Percentiles rank a stretch among this genome's conserved stretches.
Conservation (phyloP, 2,329 filamentous ascomycete genomes). For the Botrytis byssoidea region DNA sequence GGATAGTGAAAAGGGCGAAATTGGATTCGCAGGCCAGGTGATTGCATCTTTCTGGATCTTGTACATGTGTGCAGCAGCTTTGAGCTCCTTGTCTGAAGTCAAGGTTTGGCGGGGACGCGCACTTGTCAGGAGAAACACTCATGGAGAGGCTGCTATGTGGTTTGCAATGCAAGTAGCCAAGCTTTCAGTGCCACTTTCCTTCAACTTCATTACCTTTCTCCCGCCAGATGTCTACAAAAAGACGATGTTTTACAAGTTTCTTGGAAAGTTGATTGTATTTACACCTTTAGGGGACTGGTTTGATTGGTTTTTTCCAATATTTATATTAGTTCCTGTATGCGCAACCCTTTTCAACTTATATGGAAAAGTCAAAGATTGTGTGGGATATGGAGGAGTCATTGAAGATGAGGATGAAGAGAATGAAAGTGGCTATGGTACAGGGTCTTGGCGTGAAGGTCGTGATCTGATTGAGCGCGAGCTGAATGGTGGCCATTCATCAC, state of each 20-base stretch:
- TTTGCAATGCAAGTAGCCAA: slow-evolving; percentile 91
- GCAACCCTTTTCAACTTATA: slow-evolving; percentile 90
- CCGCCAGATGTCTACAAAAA: slow-evolving; percentile 67
- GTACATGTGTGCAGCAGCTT: slow-evolving; percentile 91
- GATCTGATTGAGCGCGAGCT: slow-evolving; percentile 87
- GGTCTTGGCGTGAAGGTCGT: slow-evolving; percentile 87
- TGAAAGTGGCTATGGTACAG: slow-evolving; percentile 66
- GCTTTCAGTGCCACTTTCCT: slow-evolving; percentile 86
- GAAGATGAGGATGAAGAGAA: slow-evolving; percentile 71
- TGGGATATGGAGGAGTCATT: slow-evolving; percentile 73
- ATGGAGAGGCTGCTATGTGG: slow-evolving; percentile 92
- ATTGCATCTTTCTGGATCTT: slow-evolving; percentile 85
- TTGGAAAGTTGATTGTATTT: slow-evolving; percentile 79
- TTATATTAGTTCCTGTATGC: slow-evolving; percentile 80
- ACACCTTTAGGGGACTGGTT: slow-evolving; percentile 82
- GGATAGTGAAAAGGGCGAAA: slow-evolving; percentile 66
- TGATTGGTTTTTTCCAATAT: slow-evolving; percentile 82
- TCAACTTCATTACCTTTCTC: slow-evolving; percentile 94
- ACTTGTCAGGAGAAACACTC: slow-evolving; percentile 85
- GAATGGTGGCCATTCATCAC: slow-evolving; percentile 61
- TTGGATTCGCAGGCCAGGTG: slow-evolving; percentile 83
- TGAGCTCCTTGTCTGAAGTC: slow-evolving; percentile 85
- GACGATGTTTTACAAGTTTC: slow-evolving; percentile 84
- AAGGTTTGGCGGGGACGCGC: slow-evolving; percentile 98
- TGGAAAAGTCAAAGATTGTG: slow-evolving; percentile 70